Base-by-base conservation (phyloP, 352 stramenopile species). In the Phytophthora aleatoria region DNA sequence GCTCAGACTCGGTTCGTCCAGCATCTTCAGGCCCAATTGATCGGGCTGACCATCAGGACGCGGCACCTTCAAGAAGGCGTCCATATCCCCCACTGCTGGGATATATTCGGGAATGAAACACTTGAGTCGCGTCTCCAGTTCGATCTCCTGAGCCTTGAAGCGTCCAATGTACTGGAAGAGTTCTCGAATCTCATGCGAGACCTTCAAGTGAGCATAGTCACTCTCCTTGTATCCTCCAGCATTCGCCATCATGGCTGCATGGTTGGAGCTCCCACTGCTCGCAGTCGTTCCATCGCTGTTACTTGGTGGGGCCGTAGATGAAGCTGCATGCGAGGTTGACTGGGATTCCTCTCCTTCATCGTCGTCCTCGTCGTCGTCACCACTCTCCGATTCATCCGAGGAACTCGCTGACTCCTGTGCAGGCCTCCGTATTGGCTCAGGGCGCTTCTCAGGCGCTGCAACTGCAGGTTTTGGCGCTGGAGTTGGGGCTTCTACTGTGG, bases 41-140 rank as follows among this genome's bases (percentile, higher is more conserved):
- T 99, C 95, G 0, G 71, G 38, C 47, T 97, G 82, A 11, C 79
- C 83, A 69, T 98, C 93, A 5, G 95, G 94, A n/a, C 94, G 89
- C 26, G 94, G 93, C 38, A 99, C 91, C 72, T 99, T 99, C 43
- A 99, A 72, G 71, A 99, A 98, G 8, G 95, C 81, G 67, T 99
- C 96, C 80, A 99, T 98, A 39, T 99, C 93, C 3, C 96, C 96
- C 6, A 99, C 87, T 0, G 96, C 92, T 7, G 97, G 96, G 43
- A 99, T 98, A 71, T 97, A 99, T 63, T 98, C 92, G 4, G 96
- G 97, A 35, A 99, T 92, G 69, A 99, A 99, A 64, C 93, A 98
- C 73, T 98, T 98, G 47, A 99, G 84, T 30, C 87, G 84, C 35
- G 96, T 98, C 65, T 98, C 92, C 36, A 99, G 77, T 52, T 98